Evolutionary conservation across 768 basidiomycete genomes (phyloP).

Genomic region (Tulasnella sp.): DNA sequence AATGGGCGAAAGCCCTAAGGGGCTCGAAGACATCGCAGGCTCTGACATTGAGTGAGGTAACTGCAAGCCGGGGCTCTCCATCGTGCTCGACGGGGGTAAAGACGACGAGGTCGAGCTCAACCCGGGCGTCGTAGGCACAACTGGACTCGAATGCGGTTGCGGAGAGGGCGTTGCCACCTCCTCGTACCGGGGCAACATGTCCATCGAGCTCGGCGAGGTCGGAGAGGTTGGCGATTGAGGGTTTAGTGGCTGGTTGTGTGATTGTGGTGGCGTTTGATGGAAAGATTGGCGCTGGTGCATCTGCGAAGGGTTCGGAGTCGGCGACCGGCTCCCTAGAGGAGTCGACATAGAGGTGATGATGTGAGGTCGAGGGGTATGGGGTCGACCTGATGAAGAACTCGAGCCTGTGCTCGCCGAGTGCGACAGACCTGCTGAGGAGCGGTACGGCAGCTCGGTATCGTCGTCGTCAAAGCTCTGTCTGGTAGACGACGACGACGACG

Average conservation of each 20-base stretch:
- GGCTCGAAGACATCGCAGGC: not conserved
- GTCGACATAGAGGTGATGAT: not conserved
- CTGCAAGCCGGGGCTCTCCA: not conserved
- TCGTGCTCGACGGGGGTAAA: not conserved
- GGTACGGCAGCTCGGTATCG: not conserved
- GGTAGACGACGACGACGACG: too few species aligned
- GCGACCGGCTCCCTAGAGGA: not conserved
- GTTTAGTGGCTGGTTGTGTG: not conserved
- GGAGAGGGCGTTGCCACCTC: not conserved
- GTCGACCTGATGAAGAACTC: not conserved
- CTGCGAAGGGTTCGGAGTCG: not conserved
- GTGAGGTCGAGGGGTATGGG: not conserved
- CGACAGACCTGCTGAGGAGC: not conserved
- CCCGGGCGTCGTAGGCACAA: not conserved
- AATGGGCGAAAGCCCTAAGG: not conserved
- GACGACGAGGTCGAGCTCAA: not conserved
- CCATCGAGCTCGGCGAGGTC: not conserved
- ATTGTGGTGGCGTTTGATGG: not conserved
- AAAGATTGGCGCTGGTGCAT: not conserved
- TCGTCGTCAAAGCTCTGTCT: not conserved
- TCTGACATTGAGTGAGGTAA: not conserved
- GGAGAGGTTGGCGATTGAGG: not conserved
- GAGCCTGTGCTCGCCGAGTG: not conserved
- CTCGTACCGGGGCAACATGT: not conserved
- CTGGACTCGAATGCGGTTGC: not conserved